phyloP scores from a whole-genome alignment of 2,329 filamentous ascomycete genomes.

The Ophiocordyceps sinensis region DNA sequence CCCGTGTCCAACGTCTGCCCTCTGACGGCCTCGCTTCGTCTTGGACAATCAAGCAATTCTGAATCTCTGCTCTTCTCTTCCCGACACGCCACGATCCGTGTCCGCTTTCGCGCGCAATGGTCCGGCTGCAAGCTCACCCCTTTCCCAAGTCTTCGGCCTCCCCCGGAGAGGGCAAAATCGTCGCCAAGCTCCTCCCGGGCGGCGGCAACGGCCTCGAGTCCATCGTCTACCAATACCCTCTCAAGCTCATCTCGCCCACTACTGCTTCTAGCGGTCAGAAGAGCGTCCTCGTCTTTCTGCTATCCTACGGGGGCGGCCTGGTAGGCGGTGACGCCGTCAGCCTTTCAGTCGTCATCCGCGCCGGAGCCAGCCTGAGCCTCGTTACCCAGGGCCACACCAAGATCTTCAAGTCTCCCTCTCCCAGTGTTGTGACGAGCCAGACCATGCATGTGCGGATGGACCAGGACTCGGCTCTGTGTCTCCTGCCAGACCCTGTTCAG shows the following conservation, averaged over 20 bases:
- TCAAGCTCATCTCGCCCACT: conserved; percentile 75
- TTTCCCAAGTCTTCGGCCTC: conserved; percentile 61
- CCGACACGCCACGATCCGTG: not conserved
- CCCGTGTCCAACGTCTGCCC: not conserved
- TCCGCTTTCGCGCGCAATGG: conserved; percentile 1
- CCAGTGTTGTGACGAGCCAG: conserved; percentile 43
- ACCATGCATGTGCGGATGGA: conserved; percentile 35
- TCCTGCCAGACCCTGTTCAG: conserved; percentile 84
- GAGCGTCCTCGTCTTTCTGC: conserved; percentile 70
- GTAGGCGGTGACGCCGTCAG: conserved; percentile 75
- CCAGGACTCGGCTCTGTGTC: conserved; percentile 39
- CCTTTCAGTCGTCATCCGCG: conserved; percentile 52
- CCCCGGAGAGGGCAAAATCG: conserved; percentile 65
- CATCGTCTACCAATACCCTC: conserved; percentile 80
- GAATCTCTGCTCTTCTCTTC: not conserved
- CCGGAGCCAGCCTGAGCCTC: conserved; percentile 50
- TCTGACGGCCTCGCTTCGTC: not conserved
- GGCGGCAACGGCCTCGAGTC: conserved; percentile 55
- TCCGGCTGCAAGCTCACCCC: conserved; percentile 27
- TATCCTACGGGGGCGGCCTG: conserved; percentile 89
- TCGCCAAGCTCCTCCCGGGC: conserved; percentile 58
- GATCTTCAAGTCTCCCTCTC: conserved; percentile 66
- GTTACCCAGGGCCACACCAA: conserved; percentile 79
- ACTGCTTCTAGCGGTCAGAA: conserved; percentile 47
- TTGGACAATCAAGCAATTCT: not conserved